Base-by-base conservation (phyloP, 345 rosid species). In the Dimocarpus longan region DNA sequence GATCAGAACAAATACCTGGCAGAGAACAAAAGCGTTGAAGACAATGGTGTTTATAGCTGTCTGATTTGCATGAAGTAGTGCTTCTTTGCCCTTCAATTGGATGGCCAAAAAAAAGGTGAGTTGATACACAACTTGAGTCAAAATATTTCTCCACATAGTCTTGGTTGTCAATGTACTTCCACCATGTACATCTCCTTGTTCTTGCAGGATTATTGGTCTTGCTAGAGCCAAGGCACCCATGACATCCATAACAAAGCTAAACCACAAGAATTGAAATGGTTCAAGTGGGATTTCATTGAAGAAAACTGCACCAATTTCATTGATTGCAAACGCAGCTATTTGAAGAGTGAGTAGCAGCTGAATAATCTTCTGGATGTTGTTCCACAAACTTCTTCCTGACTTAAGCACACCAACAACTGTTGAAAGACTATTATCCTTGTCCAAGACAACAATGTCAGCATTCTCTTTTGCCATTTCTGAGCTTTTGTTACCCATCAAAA, bases 161-260 rank as follows among this genome's bases (percentile, higher is more conserved):
- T 71, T 28, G 15, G 42, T 50, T 28, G 9, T 9, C 54, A 48
- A 28, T 0, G 63, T 4, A 28, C 62, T 5, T 21, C 15, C 1
- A 43, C 28, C 32, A 6, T 10, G 32, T 68, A 9, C 18, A 8
- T 26, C 12, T 6, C 2, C 32, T 12, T n/a, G 39, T 24, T 0
- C n/a, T 48, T 2, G 71, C 15, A 10, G 71, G 71, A 15, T n/a
- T 68, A 43, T 2, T 21, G 71, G 71, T 8, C 28, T 16, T 0
- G 54, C 71, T 4, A 68, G 54, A 68, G 71, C 71, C 11, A n/a
- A 68, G 54, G 71, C 71, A 11, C 71, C 71, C 5, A 68, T 13
- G 13, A 68, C 32, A 68, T 42, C 71, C 71, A 68, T 68, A 5
- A n/a, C 19, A 19, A 42, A 13, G 54, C 21, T 68, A 11, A 68